Evolutionary conservation across 192 early-diverging fungal species (phyloP).

Genomic region (Coemansia sp.): DNA sequence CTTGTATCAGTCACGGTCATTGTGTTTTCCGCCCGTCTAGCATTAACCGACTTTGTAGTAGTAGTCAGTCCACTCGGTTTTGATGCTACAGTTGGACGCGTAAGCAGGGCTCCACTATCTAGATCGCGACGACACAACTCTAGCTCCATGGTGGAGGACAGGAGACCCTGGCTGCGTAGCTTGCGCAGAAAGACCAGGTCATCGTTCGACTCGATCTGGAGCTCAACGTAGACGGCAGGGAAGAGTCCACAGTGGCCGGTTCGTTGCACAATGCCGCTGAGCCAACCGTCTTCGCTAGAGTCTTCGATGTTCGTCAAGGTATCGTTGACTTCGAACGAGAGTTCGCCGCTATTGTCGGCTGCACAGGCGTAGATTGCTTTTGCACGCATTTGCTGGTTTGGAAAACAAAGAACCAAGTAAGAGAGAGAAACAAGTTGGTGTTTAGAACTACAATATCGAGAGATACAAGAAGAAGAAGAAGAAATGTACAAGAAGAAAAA

Average conservation of each 20-base stretch:
- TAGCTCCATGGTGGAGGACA: constrained; percentile 33
- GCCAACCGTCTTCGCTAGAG: constrained; percentile 43
- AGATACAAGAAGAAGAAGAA: constrained; percentile 13
- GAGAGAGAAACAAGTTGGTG: background rate
- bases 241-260: constrained; percentile 41
- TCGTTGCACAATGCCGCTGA: constrained; percentile 27
- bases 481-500: background rate
- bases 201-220: constrained; percentile 37
- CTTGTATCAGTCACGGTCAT: background rate
- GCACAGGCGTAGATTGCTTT: constrained; percentile 46
- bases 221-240: constrained; percentile 44
- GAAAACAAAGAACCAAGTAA: background rate
- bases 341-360: constrained; percentile 45
- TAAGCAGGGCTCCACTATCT: constrained; percentile 1
- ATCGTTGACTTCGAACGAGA: constrained; percentile 37
- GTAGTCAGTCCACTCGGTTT: background rate
- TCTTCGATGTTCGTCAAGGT: constrained; percentile 14
- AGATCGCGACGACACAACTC: constrained; percentile 19
- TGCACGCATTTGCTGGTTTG: constrained; percentile 27
- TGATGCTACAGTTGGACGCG: background rate
- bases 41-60: background rate
- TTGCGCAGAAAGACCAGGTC: constrained; percentile 25
- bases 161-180: constrained; percentile 19
- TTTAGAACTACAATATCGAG: background rate
- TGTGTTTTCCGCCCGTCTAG: background rate